A percentile compares a stretch with the other conserved stretches of the same genome.
phyloP scores from a whole-genome alignment of 164 flowering plant genomes.

The Magnolia changhungtana region DNA sequence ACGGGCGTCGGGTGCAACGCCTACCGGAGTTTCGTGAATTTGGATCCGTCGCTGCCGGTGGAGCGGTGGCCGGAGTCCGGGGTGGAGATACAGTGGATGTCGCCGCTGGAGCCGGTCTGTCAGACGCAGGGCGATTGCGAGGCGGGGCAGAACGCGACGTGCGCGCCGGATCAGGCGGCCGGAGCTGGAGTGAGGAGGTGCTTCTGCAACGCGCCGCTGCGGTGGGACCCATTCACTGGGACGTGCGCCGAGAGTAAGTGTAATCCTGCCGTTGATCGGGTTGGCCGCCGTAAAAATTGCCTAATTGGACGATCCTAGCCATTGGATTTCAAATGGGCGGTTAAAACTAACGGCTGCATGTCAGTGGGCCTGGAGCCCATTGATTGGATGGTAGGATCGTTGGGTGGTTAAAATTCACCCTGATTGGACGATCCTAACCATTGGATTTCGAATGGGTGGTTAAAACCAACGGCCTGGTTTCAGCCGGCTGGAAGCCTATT shows the following conservation, averaged over 20 bases:
- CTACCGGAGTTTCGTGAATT: slow-evolving; percentile 44
- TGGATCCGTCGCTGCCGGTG: slow-evolving; percentile 35
- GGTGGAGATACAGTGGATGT: slow-evolving; percentile 47
- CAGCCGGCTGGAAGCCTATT: background rate
- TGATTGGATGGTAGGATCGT: background rate
- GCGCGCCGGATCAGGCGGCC: slow-evolving; percentile 29
- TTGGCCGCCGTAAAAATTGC: background rate
- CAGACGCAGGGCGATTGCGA: slow-evolving; percentile 38
- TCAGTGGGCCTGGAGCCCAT: background rate
- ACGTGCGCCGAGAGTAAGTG: slow-evolving; percentile 38
- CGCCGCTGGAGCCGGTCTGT: slow-evolving; percentile 47
- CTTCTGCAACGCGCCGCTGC: slow-evolving; percentile 36
- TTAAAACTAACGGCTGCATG: too few species aligned
- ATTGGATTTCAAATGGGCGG: background rate
- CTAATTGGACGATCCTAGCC: background rate
- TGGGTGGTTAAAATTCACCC: too few species aligned
- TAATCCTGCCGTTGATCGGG: background rate
- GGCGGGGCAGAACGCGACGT: slow-evolving; percentile 29
- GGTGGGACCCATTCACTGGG: slow-evolving; percentile 46
- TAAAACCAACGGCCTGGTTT: background rate
- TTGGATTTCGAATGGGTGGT: background rate
- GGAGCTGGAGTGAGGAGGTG: slow-evolving; percentile 32
- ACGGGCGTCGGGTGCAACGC: slow-evolving; percentile 42
- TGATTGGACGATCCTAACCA: too few species aligned
- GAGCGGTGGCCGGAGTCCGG: slow-evolving; percentile 46